Conservation (phyloP, 371 early-diverging fungal genomes). For the Haplosporangium sp. region DNA sequence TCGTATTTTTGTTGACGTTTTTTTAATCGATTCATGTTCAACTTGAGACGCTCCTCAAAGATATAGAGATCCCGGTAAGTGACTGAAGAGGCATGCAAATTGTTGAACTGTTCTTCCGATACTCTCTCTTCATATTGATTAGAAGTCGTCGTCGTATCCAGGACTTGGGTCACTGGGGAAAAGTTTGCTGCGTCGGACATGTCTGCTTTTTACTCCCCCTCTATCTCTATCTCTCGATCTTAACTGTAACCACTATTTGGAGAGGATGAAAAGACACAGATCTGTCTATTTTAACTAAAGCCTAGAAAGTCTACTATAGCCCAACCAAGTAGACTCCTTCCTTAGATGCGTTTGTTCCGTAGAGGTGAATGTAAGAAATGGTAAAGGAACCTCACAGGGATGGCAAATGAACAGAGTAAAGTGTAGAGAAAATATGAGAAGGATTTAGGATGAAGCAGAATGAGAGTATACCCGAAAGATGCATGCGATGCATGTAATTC, state of each 20-base stretch:
- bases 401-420: too few species aligned
- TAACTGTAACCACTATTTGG: too few species aligned
- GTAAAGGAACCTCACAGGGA: too few species aligned
- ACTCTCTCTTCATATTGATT: slow-evolving; percentile 32
- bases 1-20: slow-evolving; percentile 74
- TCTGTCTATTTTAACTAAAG: not conserved
- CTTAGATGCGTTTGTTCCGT: not conserved
- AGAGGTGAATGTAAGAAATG: not conserved
- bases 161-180: slow-evolving; percentile 50
- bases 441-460: too few species aligned
- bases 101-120: slow-evolving; percentile 48
- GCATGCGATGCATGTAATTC: too few species aligned
- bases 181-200: slow-evolving; percentile 17
- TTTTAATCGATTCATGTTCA: slow-evolving; percentile 66
- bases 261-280: too few species aligned
- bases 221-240: not conserved
- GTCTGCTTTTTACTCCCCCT: not conserved
- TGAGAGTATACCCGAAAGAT: too few species aligned
- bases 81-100: slow-evolving; percentile 55
- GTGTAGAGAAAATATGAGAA: too few species aligned
- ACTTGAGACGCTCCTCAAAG: slow-evolving; percentile 75
- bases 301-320: not conserved
- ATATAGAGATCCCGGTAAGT: slow-evolving; percentile 75
- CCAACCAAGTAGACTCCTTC: not conserved
- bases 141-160: slow-evolving; percentile 10